Percentiles rank a stretch among this genome's conserved stretches.
These are phyloP conservation scores for Verticillium isaacii DNA, from an alignment of 2,329 filamentous ascomycete genomes.

Conservation along the genomic window DNA sequence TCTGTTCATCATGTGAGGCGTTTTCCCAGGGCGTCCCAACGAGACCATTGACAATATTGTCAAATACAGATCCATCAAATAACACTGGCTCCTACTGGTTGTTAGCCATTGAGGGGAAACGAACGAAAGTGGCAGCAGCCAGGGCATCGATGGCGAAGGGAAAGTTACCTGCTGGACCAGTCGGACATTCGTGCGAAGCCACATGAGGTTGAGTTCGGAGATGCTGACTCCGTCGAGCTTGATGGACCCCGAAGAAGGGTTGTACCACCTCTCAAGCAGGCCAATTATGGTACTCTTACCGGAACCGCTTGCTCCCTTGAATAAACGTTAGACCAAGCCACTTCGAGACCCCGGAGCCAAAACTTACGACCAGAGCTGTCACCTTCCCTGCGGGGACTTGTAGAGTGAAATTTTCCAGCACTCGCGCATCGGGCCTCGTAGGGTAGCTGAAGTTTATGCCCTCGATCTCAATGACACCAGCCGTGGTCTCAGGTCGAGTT, in stretches of 20 bases:
- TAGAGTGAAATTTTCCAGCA: constrained; percentile 26
- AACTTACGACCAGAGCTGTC: constrained; percentile 18
- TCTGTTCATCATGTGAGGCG: constrained; percentile 33
- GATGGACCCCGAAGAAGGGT: constrained; percentile 32
- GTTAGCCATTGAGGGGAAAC: not conserved
- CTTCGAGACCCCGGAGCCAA: not conserved
- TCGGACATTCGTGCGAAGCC: constrained; percentile 47
- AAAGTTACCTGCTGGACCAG: constrained; percentile 35
- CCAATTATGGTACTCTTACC: constrained; percentile 56
- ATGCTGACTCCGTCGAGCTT: constrained; percentile 38
- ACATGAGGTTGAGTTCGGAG: constrained; percentile 39
- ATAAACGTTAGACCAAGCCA: constrained; percentile 5
- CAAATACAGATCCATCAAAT: constrained; percentile 42
- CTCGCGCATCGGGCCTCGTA: constrained; percentile 23
- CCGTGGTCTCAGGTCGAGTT: constrained; percentile 2
- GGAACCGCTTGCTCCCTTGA: constrained; percentile 53
- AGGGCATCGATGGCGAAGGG: no score
- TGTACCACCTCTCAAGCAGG: constrained; percentile 57
- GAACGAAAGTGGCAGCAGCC: no score
- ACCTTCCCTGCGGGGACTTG: constrained; percentile 31
- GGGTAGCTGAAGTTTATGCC: constrained; percentile 30
- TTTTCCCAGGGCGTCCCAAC: constrained; percentile 33
- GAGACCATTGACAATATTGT: constrained; percentile 50
- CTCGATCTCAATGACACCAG: constrained; percentile 20
- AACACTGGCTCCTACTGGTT: constrained; percentile 30